A percentile compares a stretch with the other conserved stretches of the same genome.
These are phyloP conservation scores for Solanum piurae DNA, from an alignment of 257 asterid genomes.

Conservation along the genomic window DNA sequence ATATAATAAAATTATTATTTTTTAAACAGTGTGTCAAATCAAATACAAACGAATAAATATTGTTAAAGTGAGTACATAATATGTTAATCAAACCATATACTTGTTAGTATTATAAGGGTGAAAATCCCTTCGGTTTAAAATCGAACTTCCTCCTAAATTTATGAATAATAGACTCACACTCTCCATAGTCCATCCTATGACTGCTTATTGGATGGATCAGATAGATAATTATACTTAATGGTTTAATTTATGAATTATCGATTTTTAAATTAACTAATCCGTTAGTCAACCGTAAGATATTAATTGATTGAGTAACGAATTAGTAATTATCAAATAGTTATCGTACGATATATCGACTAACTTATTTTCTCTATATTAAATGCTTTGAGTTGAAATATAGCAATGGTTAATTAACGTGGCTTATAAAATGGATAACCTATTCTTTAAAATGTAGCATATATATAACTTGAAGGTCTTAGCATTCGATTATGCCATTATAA, in stretches of 20 bases:
- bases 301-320: neutral
- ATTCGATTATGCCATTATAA: neutral
- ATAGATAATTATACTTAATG: no score
- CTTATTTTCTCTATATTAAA: no score
- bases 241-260: neutral
- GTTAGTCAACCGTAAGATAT: rapidly evolving
- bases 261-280: neutral
- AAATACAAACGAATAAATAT: no score
- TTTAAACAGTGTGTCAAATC: neutral
- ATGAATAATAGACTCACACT: neutral
- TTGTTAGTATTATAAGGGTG: neutral
- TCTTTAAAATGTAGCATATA: neutral
- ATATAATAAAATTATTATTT: no score
- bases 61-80: no score
- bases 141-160: neutral
- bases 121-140: no score
- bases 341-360: neutral
- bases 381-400: neutral
- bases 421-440: neutral
- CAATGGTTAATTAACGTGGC: neutral
- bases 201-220: neutral
- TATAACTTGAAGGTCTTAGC: neutral
- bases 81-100: no score
- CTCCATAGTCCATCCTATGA: neutral
- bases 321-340: neutral